Evolutionary conservation across 108 stramenopile species (phyloP).

Genomic region (Craspedostauros australis): DNA sequence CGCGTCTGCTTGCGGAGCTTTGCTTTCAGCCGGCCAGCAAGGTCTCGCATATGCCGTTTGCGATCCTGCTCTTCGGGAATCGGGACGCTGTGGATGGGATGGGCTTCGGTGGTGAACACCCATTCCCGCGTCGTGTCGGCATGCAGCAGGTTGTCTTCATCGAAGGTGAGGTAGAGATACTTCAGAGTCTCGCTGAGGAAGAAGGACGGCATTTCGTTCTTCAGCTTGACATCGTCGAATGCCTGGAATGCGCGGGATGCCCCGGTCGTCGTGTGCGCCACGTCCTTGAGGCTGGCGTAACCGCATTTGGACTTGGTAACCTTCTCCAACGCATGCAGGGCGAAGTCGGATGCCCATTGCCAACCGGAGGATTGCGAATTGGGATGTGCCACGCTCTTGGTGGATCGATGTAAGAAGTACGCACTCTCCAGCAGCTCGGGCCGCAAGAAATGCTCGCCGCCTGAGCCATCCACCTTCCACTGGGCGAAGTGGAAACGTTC

Average conservation of each 20-base stretch:
- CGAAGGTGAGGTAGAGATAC: slow-evolving; percentile 91
- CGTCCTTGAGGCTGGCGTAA: slow-evolving; percentile 49
- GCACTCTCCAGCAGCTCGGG: slow-evolving; percentile 89
- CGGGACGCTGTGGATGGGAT: slow-evolving; percentile 70
- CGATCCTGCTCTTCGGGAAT: background rate
- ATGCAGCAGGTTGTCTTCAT: slow-evolving; percentile 76
- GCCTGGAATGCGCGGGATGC: slow-evolving; percentile 13
- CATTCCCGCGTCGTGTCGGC: slow-evolving; percentile 58
- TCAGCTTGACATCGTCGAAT: slow-evolving; percentile 19
- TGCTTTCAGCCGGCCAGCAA: too few species aligned
- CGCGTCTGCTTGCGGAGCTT: too few species aligned
- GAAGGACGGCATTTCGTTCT: slow-evolving; percentile 94
- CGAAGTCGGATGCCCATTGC: slow-evolving; percentile 74
- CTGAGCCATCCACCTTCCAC: slow-evolving; percentile 58
- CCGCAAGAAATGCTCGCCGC: slow-evolving; percentile 67
- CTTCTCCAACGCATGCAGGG: slow-evolving; percentile 34
- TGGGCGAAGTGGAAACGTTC: slow-evolving; percentile 76
- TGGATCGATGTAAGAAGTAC: slow-evolving; percentile 79
- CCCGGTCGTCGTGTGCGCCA: slow-evolving; percentile 48
- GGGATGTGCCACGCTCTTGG: slow-evolving; percentile 26
- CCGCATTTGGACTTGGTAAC: slow-evolving; percentile 43
- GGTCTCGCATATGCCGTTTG: too few species aligned
- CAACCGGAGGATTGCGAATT: slow-evolving; percentile 46
- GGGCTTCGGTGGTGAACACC: slow-evolving; percentile 97
- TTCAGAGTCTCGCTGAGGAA: slow-evolving; percentile 97